Percentiles rank a stretch among this genome's conserved stretches.
phyloP scores from a whole-genome alignment of 805 yeast species.

The Lachancea fermentati region DNA sequence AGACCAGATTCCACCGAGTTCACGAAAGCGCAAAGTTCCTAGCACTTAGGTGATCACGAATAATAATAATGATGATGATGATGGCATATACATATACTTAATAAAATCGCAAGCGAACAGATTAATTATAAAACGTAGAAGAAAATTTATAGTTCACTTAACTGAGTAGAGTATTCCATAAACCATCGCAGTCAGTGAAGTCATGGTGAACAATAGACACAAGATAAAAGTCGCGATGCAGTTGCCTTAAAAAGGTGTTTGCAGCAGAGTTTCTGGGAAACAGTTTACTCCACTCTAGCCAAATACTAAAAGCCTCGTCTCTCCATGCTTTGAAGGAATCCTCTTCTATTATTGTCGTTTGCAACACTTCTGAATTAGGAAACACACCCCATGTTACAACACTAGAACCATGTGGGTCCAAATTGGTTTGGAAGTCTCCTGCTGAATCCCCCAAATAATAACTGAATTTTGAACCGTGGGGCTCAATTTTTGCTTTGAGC shows the following conservation, averaged over 20 bases:
- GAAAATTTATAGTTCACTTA: not conserved
- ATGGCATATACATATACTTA: no score
- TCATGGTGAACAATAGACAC: conserved; percentile 89
- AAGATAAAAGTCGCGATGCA: conserved; percentile 60
- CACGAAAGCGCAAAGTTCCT: conserved; percentile 6
- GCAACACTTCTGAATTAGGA: conserved; percentile 83
- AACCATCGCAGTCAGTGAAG: conserved; percentile 60
- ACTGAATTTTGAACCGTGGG: conserved; percentile 46
- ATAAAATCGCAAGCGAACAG: not conserved
- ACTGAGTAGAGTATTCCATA: conserved; percentile 60
- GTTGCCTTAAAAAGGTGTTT: conserved; percentile 53
- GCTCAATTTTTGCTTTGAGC: conserved; percentile 48
- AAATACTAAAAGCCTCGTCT: conserved; percentile 87
- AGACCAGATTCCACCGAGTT: conserved; percentile 5
- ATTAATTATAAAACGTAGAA: not conserved
- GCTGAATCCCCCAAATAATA: conserved; percentile 68
- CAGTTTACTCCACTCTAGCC: conserved; percentile 87
- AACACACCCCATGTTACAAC: conserved; percentile 99
- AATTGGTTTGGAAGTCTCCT: conserved; percentile 56
- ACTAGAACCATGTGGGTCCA: conserved; percentile 50
- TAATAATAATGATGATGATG: no score
- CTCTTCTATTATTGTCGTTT: conserved; percentile 86
- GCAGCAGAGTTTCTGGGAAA: conserved; percentile 52
- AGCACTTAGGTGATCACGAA: no score
- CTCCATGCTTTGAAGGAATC: conserved; percentile 95